These are phyloP conservation scores for Pelargonium myrrhifolium DNA, from an alignment of 441 rosid species.

Conservation along the genomic window DNA sequence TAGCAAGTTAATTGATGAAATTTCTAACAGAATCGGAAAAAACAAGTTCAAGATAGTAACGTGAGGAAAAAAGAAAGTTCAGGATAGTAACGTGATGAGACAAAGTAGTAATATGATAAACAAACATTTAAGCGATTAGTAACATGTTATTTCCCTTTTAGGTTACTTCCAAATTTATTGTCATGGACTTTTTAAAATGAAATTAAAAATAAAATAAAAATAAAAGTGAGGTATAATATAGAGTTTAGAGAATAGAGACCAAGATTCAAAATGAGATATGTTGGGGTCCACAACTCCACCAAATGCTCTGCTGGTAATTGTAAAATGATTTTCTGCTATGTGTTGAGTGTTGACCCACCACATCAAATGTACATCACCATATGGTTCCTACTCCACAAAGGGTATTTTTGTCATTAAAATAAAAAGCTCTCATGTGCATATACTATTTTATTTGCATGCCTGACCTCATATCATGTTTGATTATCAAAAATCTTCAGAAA, in stretches of 20 bases:
- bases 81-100: no score
- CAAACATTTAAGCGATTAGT: no score
- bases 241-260: constrained; percentile 4
- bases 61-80: no score
- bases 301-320: background rate
- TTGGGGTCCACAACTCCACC: constrained; percentile 21
- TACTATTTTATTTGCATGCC: no score
- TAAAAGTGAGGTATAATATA: background rate
- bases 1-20: no score
- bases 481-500: background rate
- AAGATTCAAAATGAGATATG: constrained; percentile 15
- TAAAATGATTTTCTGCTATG: constrained; percentile 6
- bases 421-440: background rate
- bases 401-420: constrained; percentile 16
- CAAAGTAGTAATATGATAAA: no score
- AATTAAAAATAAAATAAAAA: background rate
- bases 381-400: constrained; percentile 10
- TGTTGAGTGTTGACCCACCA: constrained; percentile 20
- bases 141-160: no score
- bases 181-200: no score
- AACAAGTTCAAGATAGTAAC: no score
- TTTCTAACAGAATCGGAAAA: no score
- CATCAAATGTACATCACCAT: background rate
- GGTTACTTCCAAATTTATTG: no score
- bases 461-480: background rate